These are phyloP conservation scores for Pelargonium myrrhifolium DNA, from an alignment of 441 rosid species.

Conservation along the genomic window DNA sequence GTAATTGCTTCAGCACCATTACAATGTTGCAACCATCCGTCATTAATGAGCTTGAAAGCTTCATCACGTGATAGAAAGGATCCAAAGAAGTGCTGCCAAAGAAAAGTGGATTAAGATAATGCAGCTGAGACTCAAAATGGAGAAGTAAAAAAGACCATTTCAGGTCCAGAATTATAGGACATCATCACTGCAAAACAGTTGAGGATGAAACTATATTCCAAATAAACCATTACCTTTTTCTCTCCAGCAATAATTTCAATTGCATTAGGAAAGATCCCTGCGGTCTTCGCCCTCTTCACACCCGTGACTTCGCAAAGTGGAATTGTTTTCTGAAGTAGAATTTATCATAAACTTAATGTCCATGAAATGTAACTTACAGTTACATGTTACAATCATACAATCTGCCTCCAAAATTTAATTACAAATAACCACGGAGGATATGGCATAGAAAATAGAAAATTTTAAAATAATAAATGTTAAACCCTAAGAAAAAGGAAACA, in stretches of 20 bases:
- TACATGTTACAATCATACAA: background rate
- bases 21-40: slow-evolving; percentile 70
- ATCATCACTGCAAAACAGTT: slow-evolving; percentile 10
- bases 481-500: no score
- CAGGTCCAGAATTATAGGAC: background rate
- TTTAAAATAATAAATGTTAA: no score
- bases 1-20: slow-evolving; percentile 28
- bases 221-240: slow-evolving; percentile 54
- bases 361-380: background rate
- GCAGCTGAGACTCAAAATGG: slow-evolving; percentile 16
- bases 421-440: background rate
- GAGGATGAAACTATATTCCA: slow-evolving; percentile 14
- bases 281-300: slow-evolving; percentile 89
- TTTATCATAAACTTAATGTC: background rate
- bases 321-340: slow-evolving; percentile 56
- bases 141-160: slow-evolving; percentile 1
- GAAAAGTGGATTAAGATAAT: slow-evolving; percentile 19
- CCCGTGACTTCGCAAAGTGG: slow-evolving; percentile 59
- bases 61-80: slow-evolving; percentile 95
- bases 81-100: slow-evolving; percentile 81
- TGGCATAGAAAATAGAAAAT: no score
- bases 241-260: slow-evolving; percentile 78
- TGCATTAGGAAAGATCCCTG: slow-evolving; percentile 92
- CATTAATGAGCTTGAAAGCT: slow-evolving; percentile 82
- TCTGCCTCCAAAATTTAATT: background rate